A percentile compares a stretch with the other conserved stretches of the same genome.
These are phyloP conservation scores for Rhodomyrtus psidioides DNA, from an alignment of 441 rosid genomes.

Conservation along the genomic window DNA sequence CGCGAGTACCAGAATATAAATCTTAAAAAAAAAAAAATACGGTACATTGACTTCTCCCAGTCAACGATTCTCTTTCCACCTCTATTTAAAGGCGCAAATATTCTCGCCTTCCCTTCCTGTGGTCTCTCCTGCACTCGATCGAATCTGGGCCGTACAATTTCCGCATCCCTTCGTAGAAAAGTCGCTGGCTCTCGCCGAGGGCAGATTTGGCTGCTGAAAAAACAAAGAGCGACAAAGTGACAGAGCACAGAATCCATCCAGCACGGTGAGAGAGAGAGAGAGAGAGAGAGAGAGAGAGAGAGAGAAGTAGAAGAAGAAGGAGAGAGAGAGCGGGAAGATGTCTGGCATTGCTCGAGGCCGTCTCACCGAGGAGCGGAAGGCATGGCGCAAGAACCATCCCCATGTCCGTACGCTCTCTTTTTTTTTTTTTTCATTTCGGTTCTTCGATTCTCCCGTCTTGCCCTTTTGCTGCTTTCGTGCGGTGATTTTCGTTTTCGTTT, in stretches of 20 bases:
- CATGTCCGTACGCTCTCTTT: conserved; percentile 4
- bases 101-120: too few species aligned
- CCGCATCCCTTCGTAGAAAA: background rate
- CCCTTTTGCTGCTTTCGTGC: background rate
- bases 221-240: background rate
- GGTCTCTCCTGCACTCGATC: background rate
- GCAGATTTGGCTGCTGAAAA: background rate
- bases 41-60: background rate
- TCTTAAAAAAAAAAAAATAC: too few species aligned
- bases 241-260: background rate
- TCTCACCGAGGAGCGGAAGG: conserved; percentile 9
- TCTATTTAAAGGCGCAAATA: too few species aligned
- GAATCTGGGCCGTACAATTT: background rate
- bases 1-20: background rate
- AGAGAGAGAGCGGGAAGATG: background rate
- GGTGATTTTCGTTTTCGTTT: background rate
- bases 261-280: too few species aligned
- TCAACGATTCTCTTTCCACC: background rate
- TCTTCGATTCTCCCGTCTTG: background rate
- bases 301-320: background rate
- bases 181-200: background rate
- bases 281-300: too few species aligned
- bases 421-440: background rate
- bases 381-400: conserved; percentile 14
- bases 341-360: conserved; percentile 14